phyloP scores from a whole-genome alignment of 2,329 filamentous ascomycete species.

The Fusarium abutilonis region DNA sequence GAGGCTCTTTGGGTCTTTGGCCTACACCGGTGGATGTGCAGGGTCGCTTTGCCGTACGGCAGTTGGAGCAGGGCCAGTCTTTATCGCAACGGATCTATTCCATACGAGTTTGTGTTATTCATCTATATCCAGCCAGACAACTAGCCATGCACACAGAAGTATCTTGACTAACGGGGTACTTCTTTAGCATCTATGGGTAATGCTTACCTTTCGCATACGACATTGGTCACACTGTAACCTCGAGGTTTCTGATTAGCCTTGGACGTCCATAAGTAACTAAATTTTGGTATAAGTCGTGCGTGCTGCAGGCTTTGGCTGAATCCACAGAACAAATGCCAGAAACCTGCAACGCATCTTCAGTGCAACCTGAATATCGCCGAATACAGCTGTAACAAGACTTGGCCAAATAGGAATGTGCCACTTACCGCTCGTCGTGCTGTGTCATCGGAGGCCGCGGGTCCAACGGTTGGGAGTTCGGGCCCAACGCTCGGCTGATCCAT shows the following conservation, averaged over 20 bases:
- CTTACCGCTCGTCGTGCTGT: constrained; percentile 52
- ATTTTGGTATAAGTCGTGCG: not conserved
- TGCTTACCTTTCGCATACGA: constrained; percentile 54
- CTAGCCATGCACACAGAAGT: constrained; percentile 1
- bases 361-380: not conserved
- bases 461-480: constrained; percentile 18
- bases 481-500: constrained; percentile 35
- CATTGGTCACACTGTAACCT: constrained; percentile 57
- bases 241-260: constrained; percentile 12
- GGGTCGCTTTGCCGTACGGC: constrained; percentile 61
- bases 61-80: constrained; percentile 67
- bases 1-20: constrained; percentile 64
- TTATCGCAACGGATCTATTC: constrained; percentile 67
- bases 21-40: constrained; percentile 66
- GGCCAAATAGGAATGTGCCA: constrained; percentile 31
- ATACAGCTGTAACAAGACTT: constrained; percentile 8
- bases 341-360: not conserved
- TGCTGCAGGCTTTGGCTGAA: not conserved
- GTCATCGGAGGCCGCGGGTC: constrained; percentile 52
- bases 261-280: not conserved
- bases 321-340: not conserved
- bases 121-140: constrained; percentile 6
- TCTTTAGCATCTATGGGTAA: constrained; percentile 9
- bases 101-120: constrained; percentile 31
- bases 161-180: constrained; percentile 6